A percentile compares a stretch with the other conserved stretches of the same genome.
These are phyloP conservation scores for Cladosporium sp. DNA, from an alignment of 2,329 filamentous ascomycete genomes.

Conservation along the genomic window DNA sequence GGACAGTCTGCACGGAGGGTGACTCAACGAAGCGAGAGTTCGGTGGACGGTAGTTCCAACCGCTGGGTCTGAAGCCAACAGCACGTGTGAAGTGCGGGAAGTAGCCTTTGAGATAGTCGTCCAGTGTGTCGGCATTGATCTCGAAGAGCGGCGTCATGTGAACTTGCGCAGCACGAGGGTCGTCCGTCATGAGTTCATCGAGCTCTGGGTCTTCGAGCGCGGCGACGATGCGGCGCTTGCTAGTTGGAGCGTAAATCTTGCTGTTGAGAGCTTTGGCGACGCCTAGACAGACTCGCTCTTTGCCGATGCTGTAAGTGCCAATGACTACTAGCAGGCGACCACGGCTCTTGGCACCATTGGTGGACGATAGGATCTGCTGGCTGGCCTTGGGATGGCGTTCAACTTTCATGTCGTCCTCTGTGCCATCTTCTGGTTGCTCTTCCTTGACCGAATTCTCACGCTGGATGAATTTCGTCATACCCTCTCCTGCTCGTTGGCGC, in stretches of 20 bases:
- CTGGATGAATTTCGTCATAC: conserved; percentile 65
- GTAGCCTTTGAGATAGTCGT: conserved; percentile 81
- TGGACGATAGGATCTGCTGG: conserved; percentile 33
- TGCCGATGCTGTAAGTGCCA: conserved; percentile 96
- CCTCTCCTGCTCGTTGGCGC: conserved; percentile 53
- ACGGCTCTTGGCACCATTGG: conserved; percentile 40
- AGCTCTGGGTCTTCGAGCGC: conserved; percentile 86
- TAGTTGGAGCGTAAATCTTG: conserved; percentile 84
- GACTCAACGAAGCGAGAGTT: conserved; percentile 62
- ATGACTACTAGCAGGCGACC: conserved; percentile 86
- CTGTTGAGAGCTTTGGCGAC: conserved; percentile 82
- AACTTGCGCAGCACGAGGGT: conserved; percentile 85
- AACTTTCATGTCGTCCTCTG: conserved; percentile 38
- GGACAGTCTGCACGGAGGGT: conserved; percentile 63
- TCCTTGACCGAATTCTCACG: conserved; percentile 47
- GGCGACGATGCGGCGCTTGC: conserved; percentile 80
- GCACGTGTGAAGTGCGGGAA: conserved; percentile 81
- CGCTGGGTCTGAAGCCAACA: conserved; percentile 87
- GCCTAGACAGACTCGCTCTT: conserved; percentile 91
- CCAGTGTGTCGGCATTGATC: conserved; percentile 84
- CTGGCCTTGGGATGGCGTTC: conserved; percentile 32
- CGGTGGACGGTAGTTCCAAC: conserved; percentile 87
- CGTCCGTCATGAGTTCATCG: conserved; percentile 69
- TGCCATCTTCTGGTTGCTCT: conserved; percentile 37
- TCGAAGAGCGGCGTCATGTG: conserved; percentile 98